Base-by-base conservation (phyloP, 179 eudicot genomes). In the Sideroxylon spinosum region DNA sequence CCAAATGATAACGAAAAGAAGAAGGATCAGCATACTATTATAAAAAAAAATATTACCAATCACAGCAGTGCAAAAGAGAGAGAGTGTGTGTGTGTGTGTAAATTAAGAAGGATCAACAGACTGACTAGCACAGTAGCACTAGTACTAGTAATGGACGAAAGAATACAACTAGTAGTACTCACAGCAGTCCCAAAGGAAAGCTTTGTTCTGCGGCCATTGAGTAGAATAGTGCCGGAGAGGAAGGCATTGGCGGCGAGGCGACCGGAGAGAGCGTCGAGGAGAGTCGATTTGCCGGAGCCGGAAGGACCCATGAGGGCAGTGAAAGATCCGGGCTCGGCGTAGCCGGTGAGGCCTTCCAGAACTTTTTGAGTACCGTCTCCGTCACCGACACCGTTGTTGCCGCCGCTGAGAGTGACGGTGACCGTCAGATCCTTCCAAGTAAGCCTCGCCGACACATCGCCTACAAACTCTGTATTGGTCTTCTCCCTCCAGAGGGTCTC, bases 281-380 rank as follows among this genome's bases (percentile, higher is more conserved):
- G 85, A 0, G 99, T 94, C 0, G 98, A 93, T 79, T 96, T 96
- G 0, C 99, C 99, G 4, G 98, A 94, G 6, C 99, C 99, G 9
- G 99, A 96, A 2, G 99, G 99, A 0, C 99, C 99, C 99, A 96
- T 96, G 8, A 96, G 91, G 4, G 98, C 97, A 0, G 97, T 96
- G 62, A 96, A 89, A 1, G 87, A 76, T 1, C 98, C 98, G 0
- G 98, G 97, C 78, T 92, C 98, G 2, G 99, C 99, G 71, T 92
- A 96, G 0, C 99, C 99, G 1, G 92, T 92, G 1, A 94, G 85
- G 0, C 87, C 83, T 70, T 96, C 92, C 0, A 96, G 75, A 16
- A 96, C 99, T 56, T 88, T 96, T 77, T 96, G 99, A 0, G 93
- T 92, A 13, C 44, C 44, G 44, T 91, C 96, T 0, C 99, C 99